Percentiles rank a stretch among this genome's conserved stretches.
Evolutionary conservation across 345 rosid species (phyloP).

Genomic region (Boechera stricta): DNA sequence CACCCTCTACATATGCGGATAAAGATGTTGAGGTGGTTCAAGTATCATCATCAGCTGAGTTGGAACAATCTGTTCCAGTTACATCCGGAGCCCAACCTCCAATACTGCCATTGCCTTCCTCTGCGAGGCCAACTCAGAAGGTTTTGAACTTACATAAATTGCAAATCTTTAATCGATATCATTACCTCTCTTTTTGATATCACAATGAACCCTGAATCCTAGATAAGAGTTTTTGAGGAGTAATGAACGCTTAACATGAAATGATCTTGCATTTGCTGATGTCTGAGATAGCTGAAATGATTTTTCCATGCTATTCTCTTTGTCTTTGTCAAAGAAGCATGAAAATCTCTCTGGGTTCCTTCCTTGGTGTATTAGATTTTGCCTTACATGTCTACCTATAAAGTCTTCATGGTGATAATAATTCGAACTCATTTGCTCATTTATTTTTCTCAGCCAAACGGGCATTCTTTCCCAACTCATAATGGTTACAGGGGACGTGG

Average conservation of each 20-base stretch:
- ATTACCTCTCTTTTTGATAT: background rate
- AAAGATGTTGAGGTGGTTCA: slow-evolving; percentile 80
- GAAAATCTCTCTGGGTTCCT: slow-evolving; percentile 15
- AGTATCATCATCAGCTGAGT: slow-evolving; percentile 54
- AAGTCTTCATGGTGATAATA: slow-evolving; percentile 27
- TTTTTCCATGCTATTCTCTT: background rate
- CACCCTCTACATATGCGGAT: slow-evolving; percentile 55
- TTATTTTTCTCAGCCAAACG: slow-evolving; percentile 57
- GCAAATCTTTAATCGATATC: background rate
- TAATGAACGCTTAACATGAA: background rate
- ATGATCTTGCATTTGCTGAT: slow-evolving; percentile 25
- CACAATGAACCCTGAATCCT: slow-evolving; percentile 4
- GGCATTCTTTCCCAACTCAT: slow-evolving; percentile 60
- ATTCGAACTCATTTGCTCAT: background rate
- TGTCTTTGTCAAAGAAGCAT: background rate
- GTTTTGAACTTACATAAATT: slow-evolving; percentile 1
- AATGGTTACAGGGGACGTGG: slow-evolving; percentile 73
- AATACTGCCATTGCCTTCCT: slow-evolving; percentile 78
- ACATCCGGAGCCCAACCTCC: slow-evolving; percentile 76
- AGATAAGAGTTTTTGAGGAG: background rate
- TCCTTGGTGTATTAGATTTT: slow-evolving; percentile 6
- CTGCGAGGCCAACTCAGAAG: slow-evolving; percentile 57
- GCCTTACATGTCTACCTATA: background rate
- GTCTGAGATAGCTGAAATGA: slow-evolving; percentile 10
- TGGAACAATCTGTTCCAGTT: slow-evolving; percentile 56